Evolutionary conservation across 768 basidiomycete genomes (phyloP), one percentile per base, ranked within the genome.

Genomic region (Mycena haematopus): DNA sequence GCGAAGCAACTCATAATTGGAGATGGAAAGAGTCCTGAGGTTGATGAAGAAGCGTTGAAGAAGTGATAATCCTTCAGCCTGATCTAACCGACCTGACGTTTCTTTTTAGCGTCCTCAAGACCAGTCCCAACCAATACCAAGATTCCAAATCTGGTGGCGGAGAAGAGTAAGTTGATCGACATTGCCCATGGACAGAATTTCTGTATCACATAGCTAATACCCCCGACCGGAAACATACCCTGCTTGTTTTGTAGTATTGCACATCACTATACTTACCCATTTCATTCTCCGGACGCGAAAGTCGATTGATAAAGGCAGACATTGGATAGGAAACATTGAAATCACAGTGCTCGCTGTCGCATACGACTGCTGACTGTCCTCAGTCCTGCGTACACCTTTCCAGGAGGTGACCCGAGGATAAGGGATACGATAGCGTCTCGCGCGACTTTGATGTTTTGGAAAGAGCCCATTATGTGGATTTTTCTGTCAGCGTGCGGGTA

Each of bases 391-490:
- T 98, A 93, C 7, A 95, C 93, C 73, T 95, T 93, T 54, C 96
- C 96, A 52, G 96, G 96, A 0, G 96, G 96, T 15, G 95, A 96
- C 33, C 96, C 96, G 17, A 98, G 83, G 67, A 98, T 98, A 21
- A 97, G 85, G 15, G 93, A 95, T 27, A 97, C 96, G 65, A 99
- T 89, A 7, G 97, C 95, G 75, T 98, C 96, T 59, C 96, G 85
- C 0, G 97, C 97, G 60, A 99, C 86, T 77, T 96, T 97, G 82
- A 99, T 99, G 72, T 97, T 97, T 80, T 96, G 93, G 80, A 97
- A 98, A 17, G 96, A 96, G 24, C 97, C 97, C 76, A 99, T 89
- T 69, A 99, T 98, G 70, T 98, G 96, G 40, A 99, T 97, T 85
- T 97, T 96, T 29, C 96, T 97, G 70, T 2, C 5, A 19, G 52